Base-by-base conservation (phyloP, 495 filamentous ascomycete genomes). In the Trichodelitschia bisporula region DNA sequence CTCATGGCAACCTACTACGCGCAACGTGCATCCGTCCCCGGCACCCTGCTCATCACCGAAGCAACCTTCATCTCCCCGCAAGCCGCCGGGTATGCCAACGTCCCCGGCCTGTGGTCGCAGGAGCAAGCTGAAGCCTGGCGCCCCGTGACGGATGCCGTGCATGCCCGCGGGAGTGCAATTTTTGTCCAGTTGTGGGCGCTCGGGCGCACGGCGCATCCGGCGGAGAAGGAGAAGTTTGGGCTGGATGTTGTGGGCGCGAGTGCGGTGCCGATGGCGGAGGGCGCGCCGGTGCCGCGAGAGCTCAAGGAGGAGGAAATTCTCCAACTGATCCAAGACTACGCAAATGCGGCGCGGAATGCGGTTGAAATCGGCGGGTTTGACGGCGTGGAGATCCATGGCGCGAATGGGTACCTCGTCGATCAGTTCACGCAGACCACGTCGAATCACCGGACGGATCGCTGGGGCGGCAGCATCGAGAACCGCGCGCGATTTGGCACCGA, bases 391-490 rank as follows among this genome's bases (percentile, higher is more conserved):
- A 53, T 79, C 32, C 73, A 78, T 42, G 66, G 53, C 20, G 70
- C 71, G 3, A 79, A 82, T 38, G 75, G 74, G 5, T 79, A 77
- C 41, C 47, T 82, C 29, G 51, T 77, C 29, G 71, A 82, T 41
- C 75, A 82, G 48, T 82, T 82, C 46, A 53, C 50, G 1, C 71
- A 75, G 40, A 64, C 70, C 38, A 51, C 40, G 11, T 50, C 39
- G 35, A 82, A 82, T 50, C 41, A 55, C 41, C 61, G 75, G 2
- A 66, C 57, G 2, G 75, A 82, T 43, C 26, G 36, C 12, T 82
- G 64, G 45, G 75, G 75, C 15, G 73, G 75, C n/a, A 70, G 61
- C 37, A 47, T 77, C 15, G 72, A 77, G 54, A 73, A 74, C 35
- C 57, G 77, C 15, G 54, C 63, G 4, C 61, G 65, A 14, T 72